Base-by-base conservation (phyloP, 2,329 filamentous ascomycete species). In the Endoconidiophora polonica region DNA sequence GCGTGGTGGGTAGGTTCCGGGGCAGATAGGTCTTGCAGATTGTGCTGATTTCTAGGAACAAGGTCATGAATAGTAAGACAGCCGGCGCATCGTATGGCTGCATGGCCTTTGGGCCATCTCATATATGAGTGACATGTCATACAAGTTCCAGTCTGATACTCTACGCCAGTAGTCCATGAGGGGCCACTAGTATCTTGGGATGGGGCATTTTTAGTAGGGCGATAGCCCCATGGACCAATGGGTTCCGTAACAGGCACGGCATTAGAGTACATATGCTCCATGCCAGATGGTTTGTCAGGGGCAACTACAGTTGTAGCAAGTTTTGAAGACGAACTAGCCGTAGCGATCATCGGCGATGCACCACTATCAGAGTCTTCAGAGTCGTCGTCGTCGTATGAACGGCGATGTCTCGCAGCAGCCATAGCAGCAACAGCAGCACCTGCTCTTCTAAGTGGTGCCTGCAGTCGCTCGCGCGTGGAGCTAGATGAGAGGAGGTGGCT, bases 101-200 rank as follows among this genome's bases (percentile, higher is more conserved):
- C 74, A 54, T 87, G 65, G 48, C 81, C 76, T 54, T 73, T 76
- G 2, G 86, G 86, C 81, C 86, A 94, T 51, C 82, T 74, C 56
- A 93, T 81, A 50, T 79, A 76, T 49, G 82, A 83, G 58, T 81
- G 83, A 63, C 87, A 94, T 33, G 86, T 88, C 76, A 90, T 87
- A 62, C 87, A 94, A 57, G 77, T 79, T 20, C 85, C 83, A 29
- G 77, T 80, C 24, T 71, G 69, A 58, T 81, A 76, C 55, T 62
- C 67, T 29, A 61, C 63, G 9, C 52, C 54, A 12, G 26, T 33
- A 33, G 37, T 26, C 26, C 39, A 38, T 12, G 39, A 26, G 12
- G 20, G 40, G 12, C 40, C 20, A 26, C 33, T 43, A 24, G 38
- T 22, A 24, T 40, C 23, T 44, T 44, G 26, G 12, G 26, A 33